Base-by-base conservation (phyloP, 495 filamentous ascomycete species). In the Letharia columbiana region DNA sequence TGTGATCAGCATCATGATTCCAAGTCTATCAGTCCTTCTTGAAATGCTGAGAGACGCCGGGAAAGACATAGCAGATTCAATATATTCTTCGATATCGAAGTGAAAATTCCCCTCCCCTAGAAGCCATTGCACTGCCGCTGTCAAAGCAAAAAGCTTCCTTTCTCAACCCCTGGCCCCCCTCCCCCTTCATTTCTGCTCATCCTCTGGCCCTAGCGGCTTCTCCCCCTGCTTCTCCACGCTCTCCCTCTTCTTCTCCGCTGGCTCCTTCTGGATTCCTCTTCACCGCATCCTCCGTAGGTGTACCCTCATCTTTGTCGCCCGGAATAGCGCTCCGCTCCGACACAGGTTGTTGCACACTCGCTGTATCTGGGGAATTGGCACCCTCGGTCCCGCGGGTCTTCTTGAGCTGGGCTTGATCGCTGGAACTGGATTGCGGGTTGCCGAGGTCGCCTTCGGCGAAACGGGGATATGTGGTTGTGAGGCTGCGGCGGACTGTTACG, bases 241-340 rank as follows among this genome's bases (percentile, higher is more conserved):
- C 65, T 56, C 56, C 60, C 65, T 66, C 54, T 69, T 69, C 20
- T 45, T 63, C 40, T 66, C 64, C 23, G 67, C 67, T 28, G 59
- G 67, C 67, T 69, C 61, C 6, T 49, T 49, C 63, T 12, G 67
- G 64, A 39, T 63, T 64, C 47, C 59, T 28, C 64, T 69, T 69
- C 40, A 69, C 60, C 57, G 42, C 42, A 28, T 69, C 67, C 42
- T 69, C 61, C 18, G 61, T 69, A 5, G 57, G 45, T 7, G 68
- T 69, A 4, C 64, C 64, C 61, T 69, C 68, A n/a, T 69, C 64
- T 42, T 67, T 60, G 5, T 67, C 61, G 23, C 68, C 68, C 1
- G 64, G 64, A 39, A 69, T 69, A 20, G 52, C 61, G 28, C 62
- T 66, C 44, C 56, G 41, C 28, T 67, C 40, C 35, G 64, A 67